phyloP scores from a whole-genome alignment of 768 basidiomycete genomes.

The Boletellus sp. region DNA sequence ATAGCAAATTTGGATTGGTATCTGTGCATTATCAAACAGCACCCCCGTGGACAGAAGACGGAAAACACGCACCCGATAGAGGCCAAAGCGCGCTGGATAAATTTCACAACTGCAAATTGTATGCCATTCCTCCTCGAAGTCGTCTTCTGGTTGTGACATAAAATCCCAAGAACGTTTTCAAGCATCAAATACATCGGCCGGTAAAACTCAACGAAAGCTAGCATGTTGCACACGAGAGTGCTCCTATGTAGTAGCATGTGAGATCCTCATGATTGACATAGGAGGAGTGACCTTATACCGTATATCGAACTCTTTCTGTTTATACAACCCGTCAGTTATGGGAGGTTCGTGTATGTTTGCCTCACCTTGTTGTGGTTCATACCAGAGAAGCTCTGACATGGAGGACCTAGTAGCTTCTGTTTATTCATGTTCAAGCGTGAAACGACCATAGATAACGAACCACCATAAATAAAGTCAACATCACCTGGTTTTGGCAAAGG shows the following conservation, averaged over 20 bases:
- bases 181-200: slow-evolving; percentile 60
- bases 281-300: slow-evolving; percentile 36
- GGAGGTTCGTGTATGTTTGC: background rate
- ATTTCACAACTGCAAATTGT: slow-evolving; percentile 60
- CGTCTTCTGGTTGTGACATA: slow-evolving; percentile 48
- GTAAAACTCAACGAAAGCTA: slow-evolving; percentile 65
- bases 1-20: slow-evolving; percentile 68
- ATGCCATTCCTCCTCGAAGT: slow-evolving; percentile 37
- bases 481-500: slow-evolving; percentile 56
- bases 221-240: slow-evolving; percentile 65
- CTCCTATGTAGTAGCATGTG: slow-evolving; percentile 37
- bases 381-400: slow-evolving; percentile 68
- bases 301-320: slow-evolving; percentile 56
- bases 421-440: background rate
- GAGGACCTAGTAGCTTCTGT: slow-evolving; percentile 48
- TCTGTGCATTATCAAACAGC: slow-evolving; percentile 5
- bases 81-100: slow-evolving; percentile 55
- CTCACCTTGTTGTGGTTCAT: slow-evolving; percentile 61
- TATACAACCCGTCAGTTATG: slow-evolving; percentile 1
- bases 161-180: slow-evolving; percentile 68
- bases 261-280: background rate
- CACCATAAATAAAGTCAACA: slow-evolving; percentile 72
- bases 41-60: background rate
- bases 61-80: slow-evolving; percentile 54
- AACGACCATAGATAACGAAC: slow-evolving; percentile 35